These are phyloP conservation scores for Ophiocordyceps unilateralis DNA, from an alignment of 2,329 filamentous ascomycete genomes.

Conservation along the genomic window DNA sequence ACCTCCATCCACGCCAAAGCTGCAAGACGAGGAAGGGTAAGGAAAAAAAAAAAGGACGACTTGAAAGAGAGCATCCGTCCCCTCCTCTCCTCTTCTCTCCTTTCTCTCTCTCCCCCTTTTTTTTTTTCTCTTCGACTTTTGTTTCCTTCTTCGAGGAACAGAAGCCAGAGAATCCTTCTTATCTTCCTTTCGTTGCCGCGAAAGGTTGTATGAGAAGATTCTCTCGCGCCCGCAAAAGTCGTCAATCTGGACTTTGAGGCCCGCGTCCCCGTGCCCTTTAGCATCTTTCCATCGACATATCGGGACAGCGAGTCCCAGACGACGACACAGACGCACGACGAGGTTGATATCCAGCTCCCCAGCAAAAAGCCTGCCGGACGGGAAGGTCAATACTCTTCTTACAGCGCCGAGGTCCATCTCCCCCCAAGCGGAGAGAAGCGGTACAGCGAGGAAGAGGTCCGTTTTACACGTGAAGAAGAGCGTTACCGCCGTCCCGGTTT, in stretches of 20 bases:
- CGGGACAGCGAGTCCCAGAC: constrained; percentile 37
- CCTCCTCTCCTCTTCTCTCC: constrained; percentile 11
- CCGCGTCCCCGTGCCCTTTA: constrained; percentile 97
- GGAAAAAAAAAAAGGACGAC: constrained; percentile 11
- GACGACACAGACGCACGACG: constrained; percentile 55
- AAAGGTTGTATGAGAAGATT: constrained; percentile 47
- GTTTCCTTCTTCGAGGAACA: constrained; percentile 37
- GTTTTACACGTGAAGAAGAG: constrained; percentile 63
- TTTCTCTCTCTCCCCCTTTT: constrained; percentile 15
- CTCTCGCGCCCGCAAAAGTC: constrained; percentile 53
- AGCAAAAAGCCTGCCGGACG: constrained; percentile 73
- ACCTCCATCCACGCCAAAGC: constrained; percentile 17
- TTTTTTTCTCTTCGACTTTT: constrained; percentile 27
- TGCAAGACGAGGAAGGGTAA: constrained; percentile 11
- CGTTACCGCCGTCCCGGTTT: constrained; percentile 54
- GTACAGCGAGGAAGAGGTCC: constrained; percentile 70
- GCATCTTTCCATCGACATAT: constrained; percentile 99
- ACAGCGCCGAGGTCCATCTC: constrained; percentile 41
- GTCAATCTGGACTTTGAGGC: constrained; percentile 98
- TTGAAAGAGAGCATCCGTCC: constrained; percentile 13
- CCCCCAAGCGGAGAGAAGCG: constrained; percentile 46
- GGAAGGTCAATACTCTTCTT: constrained; percentile 85
- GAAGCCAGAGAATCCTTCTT: constrained; percentile 51
- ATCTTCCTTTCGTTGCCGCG: constrained; percentile 52
- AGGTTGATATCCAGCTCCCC: constrained; percentile 67